Percentiles rank a stretch among this genome's conserved stretches.
These are phyloP conservation scores for Daldinia vernicosa DNA, from an alignment of 495 filamentous ascomycete genomes.

Conservation along the genomic window DNA sequence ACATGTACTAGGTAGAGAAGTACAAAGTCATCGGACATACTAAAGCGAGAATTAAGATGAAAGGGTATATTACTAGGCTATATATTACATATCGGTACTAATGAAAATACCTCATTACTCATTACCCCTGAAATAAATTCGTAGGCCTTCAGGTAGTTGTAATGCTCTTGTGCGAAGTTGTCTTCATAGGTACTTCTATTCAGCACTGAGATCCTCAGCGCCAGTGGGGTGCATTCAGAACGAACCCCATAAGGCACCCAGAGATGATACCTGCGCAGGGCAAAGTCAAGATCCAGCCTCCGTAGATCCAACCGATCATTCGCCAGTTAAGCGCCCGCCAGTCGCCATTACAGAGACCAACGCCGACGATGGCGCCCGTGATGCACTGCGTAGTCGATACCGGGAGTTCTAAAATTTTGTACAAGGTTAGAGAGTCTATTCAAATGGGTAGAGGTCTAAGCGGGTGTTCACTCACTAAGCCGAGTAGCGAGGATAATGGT, in stretches of 20 bases:
- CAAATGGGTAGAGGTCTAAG: background rate
- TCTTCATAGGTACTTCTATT: background rate
- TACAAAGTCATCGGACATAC: background rate
- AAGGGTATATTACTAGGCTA: conserved; percentile 13
- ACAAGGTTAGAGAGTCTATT: background rate
- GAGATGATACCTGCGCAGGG: conserved; percentile 65
- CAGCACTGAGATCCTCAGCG: background rate
- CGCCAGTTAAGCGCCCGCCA: conserved; percentile 68
- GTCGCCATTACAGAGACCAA: conserved; percentile 68
- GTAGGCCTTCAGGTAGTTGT: background rate
- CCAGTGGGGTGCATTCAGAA: conserved; percentile 64
- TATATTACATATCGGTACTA: background rate
- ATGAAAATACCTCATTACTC: background rate
- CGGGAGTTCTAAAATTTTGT: conserved; percentile 50
- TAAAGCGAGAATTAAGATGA: background rate
- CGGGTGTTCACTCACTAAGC: conserved; percentile 48
- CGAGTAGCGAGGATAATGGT: conserved; percentile 73
- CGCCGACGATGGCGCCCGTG: conserved; percentile 68
- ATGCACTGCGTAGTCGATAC: conserved; percentile 71
- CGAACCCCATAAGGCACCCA: conserved; percentile 65
- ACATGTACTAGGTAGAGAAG: background rate
- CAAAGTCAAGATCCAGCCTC: conserved; percentile 67
- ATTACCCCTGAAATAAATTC: background rate
- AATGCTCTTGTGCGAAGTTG: background rate
- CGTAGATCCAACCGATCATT: conserved; percentile 65